Base-by-base conservation (phyloP, 257 asterid species). In the Solanum sitiens region DNA sequence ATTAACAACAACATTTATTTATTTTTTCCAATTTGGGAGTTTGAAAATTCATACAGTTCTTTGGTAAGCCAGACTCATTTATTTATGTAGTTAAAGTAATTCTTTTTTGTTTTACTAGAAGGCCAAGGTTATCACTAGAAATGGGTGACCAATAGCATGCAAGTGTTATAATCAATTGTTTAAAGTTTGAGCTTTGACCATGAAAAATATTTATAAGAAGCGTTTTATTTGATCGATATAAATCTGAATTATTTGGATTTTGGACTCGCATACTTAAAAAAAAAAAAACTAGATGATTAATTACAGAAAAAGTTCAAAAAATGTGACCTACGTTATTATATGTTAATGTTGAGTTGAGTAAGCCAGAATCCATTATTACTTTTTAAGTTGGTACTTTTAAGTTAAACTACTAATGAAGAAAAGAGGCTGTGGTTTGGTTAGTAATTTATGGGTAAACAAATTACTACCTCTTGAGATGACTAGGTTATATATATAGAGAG, bases 391-490 rank as follows among this genome's bases (percentile, higher is more conserved):
- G 23, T 77, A 77, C 39, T 13, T 42, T 42, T 79, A 14, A 79
- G 85, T 80, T 80, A 25, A 80, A 30, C 68, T 47, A 10, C 70
- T 47, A 5, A 45, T 47, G 44, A 18, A 23, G 68, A 30, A 76
- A 77, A 47, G 44, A 5, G 11, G 12, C 33, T 27, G 47, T 80
- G 6, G 44, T 80, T 65, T 65, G 33, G 33, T n/a, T 42, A 42
- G 84, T 77, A 15, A n/a, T 77, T 77, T 44, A n/a, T 77, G 65
- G 63, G 15, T 77, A 77, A 42, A 77, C 37, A 42, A 5, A 67
- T 67, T 63, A 63, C 56, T 75, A 12, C 33, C 21, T 75, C 53
- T 74, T 39, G 5, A 11, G 53, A 39, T 74, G 18, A 12, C 83
- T 74, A 20, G 10, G 30, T 35, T 73, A 59, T 59, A 8, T 53